phyloP scores from a whole-genome alignment of 441 rosid genomes.

The Gossypium laxum region DNA sequence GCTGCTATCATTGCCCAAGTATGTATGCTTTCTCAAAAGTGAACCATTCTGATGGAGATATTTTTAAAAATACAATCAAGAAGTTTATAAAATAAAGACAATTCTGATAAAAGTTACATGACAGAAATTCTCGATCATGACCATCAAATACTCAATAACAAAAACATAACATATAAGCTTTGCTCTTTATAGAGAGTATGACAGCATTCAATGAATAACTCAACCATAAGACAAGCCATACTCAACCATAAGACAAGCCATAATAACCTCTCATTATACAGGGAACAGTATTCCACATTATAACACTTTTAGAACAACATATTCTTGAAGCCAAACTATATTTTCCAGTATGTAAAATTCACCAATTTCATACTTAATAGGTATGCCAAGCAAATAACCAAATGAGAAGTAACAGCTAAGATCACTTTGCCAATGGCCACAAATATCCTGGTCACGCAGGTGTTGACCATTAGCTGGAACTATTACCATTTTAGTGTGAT shows the following conservation, averaged over 20 bases:
- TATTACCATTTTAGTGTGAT: background rate
- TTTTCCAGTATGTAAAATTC: background rate
- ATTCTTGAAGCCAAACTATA: background rate
- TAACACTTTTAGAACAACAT: background rate
- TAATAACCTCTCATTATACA: background rate
- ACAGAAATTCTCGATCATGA: background rate
- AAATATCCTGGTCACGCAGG: background rate
- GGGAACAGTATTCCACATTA: background rate
- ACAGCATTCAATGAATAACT: background rate
- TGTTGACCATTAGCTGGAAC: background rate
- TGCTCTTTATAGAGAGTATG: background rate
- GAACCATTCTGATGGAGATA: conserved; percentile 61
- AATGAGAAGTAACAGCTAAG: background rate
- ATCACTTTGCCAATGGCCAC: background rate
- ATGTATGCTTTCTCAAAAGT: conserved; percentile 71
- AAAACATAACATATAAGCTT: background rate
- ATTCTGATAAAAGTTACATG: background rate
- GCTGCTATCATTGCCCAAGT: conserved; percentile 91
- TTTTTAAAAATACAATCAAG: background rate
- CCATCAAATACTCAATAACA: background rate
- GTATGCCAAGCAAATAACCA: background rate
- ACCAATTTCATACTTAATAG: background rate
- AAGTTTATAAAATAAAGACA: background rate
- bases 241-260: background rate
- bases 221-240: background rate